A percentile compares a stretch with the other conserved stretches of the same genome.
phyloP scores from a whole-genome alignment of 2,329 filamentous ascomycete genomes.

The Elsinoe ampelina region DNA sequence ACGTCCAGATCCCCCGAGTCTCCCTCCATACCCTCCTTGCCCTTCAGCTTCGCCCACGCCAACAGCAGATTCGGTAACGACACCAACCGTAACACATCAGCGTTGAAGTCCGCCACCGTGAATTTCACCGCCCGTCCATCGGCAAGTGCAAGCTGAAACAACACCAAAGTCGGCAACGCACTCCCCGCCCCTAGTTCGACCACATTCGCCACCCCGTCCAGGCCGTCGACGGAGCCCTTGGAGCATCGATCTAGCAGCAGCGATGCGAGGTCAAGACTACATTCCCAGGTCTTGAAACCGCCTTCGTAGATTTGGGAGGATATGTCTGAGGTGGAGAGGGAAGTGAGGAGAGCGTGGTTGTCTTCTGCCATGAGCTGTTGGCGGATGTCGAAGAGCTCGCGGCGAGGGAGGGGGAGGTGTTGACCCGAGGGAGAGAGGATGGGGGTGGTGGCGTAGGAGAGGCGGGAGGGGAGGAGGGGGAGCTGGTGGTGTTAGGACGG shows the following conservation, averaged over 20 bases:
- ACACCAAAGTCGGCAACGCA: conserved; percentile 60
- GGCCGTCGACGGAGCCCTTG: conserved; percentile 40
- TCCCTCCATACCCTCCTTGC: conserved; percentile 13
- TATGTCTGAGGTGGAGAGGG: conserved; percentile 61
- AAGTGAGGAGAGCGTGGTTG: conserved; percentile 47
- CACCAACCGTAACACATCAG: conserved; percentile 65
- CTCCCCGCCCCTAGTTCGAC: conserved; percentile 67
- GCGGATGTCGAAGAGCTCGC: conserved; percentile 73
- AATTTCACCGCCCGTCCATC: conserved; percentile 47
- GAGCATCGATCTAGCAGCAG: conserved; percentile 45
- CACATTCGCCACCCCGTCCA: conserved; percentile 40
- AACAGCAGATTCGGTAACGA: conserved; percentile 71
- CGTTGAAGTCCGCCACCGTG: conserved; percentile 70
- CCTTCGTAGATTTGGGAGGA: conserved; percentile 77
- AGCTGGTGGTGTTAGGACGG: conserved; percentile 33
- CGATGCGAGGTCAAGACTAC: conserved; percentile 68
- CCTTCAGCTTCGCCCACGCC: conserved; percentile 42
- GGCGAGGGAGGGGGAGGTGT: conserved; percentile 52
- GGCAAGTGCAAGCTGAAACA: conserved; percentile 55
- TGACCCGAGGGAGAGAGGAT: conserved; percentile 52
- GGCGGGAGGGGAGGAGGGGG: conserved; percentile 57
- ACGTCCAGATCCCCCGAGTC: conserved; percentile 51
- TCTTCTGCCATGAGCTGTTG: conserved; percentile 70
- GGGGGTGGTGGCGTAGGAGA: conserved; percentile 56
- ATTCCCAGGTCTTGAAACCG: conserved; percentile 86